Percentiles rank a stretch among this genome's conserved stretches.
Conservation (phyloP, 1,284 basidiomycete species). For the Melampsora abietis-canadensis region DNA sequence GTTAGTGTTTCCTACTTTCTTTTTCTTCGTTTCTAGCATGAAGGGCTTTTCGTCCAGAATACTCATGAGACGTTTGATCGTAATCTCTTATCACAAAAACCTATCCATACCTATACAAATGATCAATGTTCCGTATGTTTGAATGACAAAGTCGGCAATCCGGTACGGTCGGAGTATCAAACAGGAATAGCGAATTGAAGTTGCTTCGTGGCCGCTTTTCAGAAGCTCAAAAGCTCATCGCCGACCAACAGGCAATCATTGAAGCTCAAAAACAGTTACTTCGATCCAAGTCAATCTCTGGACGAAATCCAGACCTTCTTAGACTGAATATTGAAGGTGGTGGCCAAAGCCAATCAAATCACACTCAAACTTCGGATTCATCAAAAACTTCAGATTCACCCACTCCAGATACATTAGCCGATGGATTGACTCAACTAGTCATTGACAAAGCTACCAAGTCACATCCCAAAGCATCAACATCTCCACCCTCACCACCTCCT, state of each 20-base stretch:
- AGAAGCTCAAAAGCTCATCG: conserved; percentile 39
- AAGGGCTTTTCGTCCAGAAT: neutral
- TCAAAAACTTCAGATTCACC: neutral
- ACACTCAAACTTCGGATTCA: neutral
- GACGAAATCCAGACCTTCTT: neutral
- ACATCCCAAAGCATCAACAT: neutral
- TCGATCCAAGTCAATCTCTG: neutral
- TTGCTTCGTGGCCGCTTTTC: conserved; percentile 8
- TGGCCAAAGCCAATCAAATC: neutral
- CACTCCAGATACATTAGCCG: conserved; percentile 21
- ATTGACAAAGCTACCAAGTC: conserved; percentile 27
- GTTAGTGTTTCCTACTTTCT: conserved; percentile 9
- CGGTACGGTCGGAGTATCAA: conserved; percentile 1
- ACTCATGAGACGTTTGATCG: too few species aligned
- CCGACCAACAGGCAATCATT: conserved; percentile 25
- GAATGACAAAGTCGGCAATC: neutral
- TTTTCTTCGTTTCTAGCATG: neutral
- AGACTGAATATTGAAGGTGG: neutral
- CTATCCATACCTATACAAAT: neutral
- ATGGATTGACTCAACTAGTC: conserved; percentile 34
- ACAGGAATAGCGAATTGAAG: conserved; percentile 24
- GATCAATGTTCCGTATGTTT: neutral
- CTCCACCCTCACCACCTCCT: neutral
- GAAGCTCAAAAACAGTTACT: conserved; percentile 9
- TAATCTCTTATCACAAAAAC: neutral